Base-by-base conservation (phyloP, 768 basidiomycete genomes). In the Fomitopsis serialis region DNA sequence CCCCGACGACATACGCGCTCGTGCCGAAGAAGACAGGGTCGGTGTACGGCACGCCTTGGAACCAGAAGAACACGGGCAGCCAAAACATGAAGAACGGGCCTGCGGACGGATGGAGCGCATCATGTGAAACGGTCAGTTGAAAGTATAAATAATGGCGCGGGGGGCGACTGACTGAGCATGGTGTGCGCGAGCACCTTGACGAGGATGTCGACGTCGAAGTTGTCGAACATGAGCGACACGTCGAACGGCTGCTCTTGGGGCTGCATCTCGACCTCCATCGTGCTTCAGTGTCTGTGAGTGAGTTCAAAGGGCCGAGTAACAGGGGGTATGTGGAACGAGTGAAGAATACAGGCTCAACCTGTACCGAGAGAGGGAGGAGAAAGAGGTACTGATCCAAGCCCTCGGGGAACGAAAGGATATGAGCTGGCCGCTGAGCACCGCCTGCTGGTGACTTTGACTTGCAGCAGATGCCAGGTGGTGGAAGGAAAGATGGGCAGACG, bases 1-100 rank as follows among this genome's bases (percentile, higher is more conserved):
- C 69, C 2, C 70, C 61, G n/a, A 74, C 71, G 65, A 76, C 83
- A 67, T 89, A 93, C 17, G 69, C 56, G 4, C 72, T 68, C 2
- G 85, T 74, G 48, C 67, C 60, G 29, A 84, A 51, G 45, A 94
- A 74, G 7, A 74, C 68, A 6, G 77, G 73, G 59, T 84, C 77
- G 37, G 72, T 71, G 61, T 73, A 63, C 32, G 74, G 75, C 37
- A 74, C 73, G 2, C 85, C 84, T 61, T 90, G 87, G 60, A 89
- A 89, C 52, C 83, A 68, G 63, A 83, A 86, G 66, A 92, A 89
- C 22, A 91, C 63, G 1, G 92, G 90, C 54, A 95, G 73, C 56
- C 93, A 84, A 68, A 78, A 78, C 10, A 87, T 73, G 71, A 96
- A 95, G 74, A 92, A 88, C 17, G 93, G 92, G 58, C 89, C 90